Conservation (phyloP, 2,329 filamentous ascomycete species). For the Drechslera avenae region DNA sequence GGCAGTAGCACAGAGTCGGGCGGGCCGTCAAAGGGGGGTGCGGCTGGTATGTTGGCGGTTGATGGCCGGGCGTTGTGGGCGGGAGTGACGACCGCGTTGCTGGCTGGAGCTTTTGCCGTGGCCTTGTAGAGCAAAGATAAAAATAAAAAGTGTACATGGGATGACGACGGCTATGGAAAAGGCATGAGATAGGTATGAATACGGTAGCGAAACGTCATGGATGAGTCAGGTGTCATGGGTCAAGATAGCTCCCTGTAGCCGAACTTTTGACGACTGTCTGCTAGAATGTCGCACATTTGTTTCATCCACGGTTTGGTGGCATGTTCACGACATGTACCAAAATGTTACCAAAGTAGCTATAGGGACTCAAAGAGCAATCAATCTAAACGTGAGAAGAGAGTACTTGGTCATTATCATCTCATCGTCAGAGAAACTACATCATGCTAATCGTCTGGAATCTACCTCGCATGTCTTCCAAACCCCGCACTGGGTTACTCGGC, state of each 20-base stretch:
- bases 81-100: slow-evolving; percentile 9
- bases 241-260: too few species aligned
- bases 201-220: neutral
- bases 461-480: neutral
- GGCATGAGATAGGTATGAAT: neutral
- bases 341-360: too few species aligned
- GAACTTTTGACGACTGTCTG: too few species aligned
- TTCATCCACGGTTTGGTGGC: too few species aligned
- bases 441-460: neutral
- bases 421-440: too few species aligned
- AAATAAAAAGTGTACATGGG: neutral
- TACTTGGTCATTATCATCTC: too few species aligned
- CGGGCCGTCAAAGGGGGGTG: slow-evolving; percentile 12
- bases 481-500: slow-evolving; percentile 10
- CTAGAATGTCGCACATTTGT: too few species aligned
- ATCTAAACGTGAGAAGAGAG: too few species aligned
- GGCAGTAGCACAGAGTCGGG: neutral
- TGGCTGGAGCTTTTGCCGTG: slow-evolving; percentile 29
- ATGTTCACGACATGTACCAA: too few species aligned
- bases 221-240: too few species aligned
- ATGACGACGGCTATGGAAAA: neutral
- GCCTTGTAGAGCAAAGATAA: slow-evolving; percentile 28
- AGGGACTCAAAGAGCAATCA: too few species aligned
- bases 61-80: slow-evolving; percentile 12
- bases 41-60: slow-evolving; percentile 8